Base-by-base conservation (phyloP, 768 basidiomycete genomes). In the Naematelia aurantialba region DNA sequence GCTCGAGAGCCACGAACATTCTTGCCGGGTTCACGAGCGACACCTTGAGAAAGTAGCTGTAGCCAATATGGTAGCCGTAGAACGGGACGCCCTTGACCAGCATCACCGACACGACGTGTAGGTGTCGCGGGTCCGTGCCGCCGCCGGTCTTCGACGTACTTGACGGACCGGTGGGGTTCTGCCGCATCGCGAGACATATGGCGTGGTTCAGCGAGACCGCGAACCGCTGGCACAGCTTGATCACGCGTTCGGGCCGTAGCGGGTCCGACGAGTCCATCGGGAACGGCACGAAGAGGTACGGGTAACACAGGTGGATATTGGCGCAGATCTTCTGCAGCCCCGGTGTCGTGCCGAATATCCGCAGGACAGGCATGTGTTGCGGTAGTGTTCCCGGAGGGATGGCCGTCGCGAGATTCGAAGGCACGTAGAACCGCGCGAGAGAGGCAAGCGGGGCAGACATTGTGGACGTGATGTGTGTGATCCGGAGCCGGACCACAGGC, bases 81-180 rank as follows among this genome's bases (percentile, higher is more conserved):
- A 98, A 96, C 70, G 88, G 87, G 17, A 91, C 80, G n/a, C 91
- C 96, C 78, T 98, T 98, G 62, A 92, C 89, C 52, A 93, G 81
- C 48, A 90, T 73, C 42, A 96, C 82, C 22, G 86, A 86, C 13
- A 89, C 87, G 59, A 81, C 77, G 60, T 76, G 78, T 22, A 79
- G 70, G 54, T 69, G 69, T 46, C 67, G 69, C 24, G 73, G 71
- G 61, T 77, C 71, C 48, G 75, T 67, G 30, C 61, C 65, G 19
- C 72, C 89, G 87, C 66, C 70, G 34, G 63, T 64, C 50, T 69
- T 73, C 22, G 49, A 42, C 34, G 62, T 30, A 42, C 83, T 83
- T 17, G 84, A 82, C 46, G 79, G 82, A 4, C 84, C 83, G 8
- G 81, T 70, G 0, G 87, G 87, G 56, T 88, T 84, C 25, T 85